Conservation (phyloP, 2,329 filamentous ascomycete genomes). For the Periconia sp. region DNA sequence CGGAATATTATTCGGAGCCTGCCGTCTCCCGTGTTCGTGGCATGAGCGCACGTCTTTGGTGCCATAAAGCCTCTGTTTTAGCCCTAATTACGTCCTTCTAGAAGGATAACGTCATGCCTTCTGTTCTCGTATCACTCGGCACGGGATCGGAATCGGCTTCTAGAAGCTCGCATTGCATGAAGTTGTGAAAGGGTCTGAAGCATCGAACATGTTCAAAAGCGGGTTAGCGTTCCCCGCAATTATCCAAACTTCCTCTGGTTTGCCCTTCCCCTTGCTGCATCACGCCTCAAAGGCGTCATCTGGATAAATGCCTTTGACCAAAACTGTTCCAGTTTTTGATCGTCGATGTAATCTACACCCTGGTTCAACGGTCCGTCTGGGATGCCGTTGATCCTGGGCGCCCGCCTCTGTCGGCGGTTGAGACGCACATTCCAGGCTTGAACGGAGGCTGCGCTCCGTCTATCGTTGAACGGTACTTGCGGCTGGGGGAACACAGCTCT, state of each 20-base stretch:
- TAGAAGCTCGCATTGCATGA: slow-evolving; percentile 17
- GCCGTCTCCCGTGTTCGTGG: slow-evolving; percentile 7
- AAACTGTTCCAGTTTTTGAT: slow-evolving; percentile 11
- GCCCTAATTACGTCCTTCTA: slow-evolving; percentile 16
- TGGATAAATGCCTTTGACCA: slow-evolving; percentile 15
- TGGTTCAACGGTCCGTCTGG: neutral
- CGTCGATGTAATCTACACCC: slow-evolving; percentile 4
- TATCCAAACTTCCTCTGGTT: neutral
- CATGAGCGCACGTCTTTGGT: slow-evolving; percentile 11
- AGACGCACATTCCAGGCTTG: slow-evolving; percentile 7
- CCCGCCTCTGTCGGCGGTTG: neutral
- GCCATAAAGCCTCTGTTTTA: slow-evolving; percentile 12
- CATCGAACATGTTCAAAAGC: slow-evolving; percentile 2
- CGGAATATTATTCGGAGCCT: slow-evolving; percentile 8
- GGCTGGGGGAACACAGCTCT: neutral
- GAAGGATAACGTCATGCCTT: slow-evolving; percentile 15
- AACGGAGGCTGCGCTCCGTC: slow-evolving; percentile 9
- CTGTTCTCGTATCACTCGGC: slow-evolving; percentile 4
- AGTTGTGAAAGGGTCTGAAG: slow-evolving; percentile 6
- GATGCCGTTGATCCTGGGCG: slow-evolving; percentile 4
- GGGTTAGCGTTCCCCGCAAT: slow-evolving; percentile 24
- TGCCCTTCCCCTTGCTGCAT: slow-evolving; percentile 5
- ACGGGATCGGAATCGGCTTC: slow-evolving; percentile 6
- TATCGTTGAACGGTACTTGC: neutral
- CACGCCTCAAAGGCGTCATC: slow-evolving; percentile 3